A percentile compares a stretch with the other conserved stretches of the same genome.
phyloP scores from a whole-genome alignment of 371 early-diverging fungal species.

The Conidiobolus incongruus region DNA sequence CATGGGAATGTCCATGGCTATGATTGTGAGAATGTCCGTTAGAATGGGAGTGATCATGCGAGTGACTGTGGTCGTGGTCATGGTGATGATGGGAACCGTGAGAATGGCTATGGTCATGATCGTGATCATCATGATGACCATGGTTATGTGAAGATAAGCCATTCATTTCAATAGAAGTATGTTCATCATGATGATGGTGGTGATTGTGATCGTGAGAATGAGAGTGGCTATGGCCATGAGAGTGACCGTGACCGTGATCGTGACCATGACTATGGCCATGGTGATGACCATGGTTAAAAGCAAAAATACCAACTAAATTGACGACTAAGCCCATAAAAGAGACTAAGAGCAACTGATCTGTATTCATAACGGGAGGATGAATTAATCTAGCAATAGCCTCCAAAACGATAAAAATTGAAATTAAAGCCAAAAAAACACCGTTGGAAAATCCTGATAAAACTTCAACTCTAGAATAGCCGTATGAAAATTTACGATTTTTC shows the following conservation, averaged over 20 bases:
- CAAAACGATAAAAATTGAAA: conserved; percentile 66
- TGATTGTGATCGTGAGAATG: no score
- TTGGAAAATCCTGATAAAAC: conserved; percentile 80
- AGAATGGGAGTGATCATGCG: no score
- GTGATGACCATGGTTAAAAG: conserved; percentile 64
- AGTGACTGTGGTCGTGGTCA: conserved; percentile 17
- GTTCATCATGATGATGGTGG: no score
- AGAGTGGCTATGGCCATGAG: conserved; percentile 17
- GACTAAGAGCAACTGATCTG: conserved; percentile 59
- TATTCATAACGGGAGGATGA: conserved; percentile 70
- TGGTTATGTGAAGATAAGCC: conserved; percentile 22
- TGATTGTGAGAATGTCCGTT: conserved; percentile 10
- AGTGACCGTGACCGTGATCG: conserved; percentile 17
- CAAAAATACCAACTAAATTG: conserved; percentile 79
- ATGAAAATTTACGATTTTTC: conserved; percentile 49
- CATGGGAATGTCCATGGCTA: conserved; percentile 6
- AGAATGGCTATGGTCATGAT: conserved; percentile 25
- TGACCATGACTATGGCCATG: conserved; percentile 33
- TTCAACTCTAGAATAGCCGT: conserved; percentile 73
- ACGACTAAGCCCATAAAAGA: conserved; percentile 74
- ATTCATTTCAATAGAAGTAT: conserved; percentile 6
- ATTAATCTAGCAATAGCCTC: conserved; percentile 74
- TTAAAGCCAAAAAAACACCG: conserved; percentile 68
- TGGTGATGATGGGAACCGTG: no score
- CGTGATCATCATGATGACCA: conserved; percentile 19